phyloP scores from a whole-genome alignment of 2,329 filamentous ascomycete species.

The Acrocalymma vagum region DNA sequence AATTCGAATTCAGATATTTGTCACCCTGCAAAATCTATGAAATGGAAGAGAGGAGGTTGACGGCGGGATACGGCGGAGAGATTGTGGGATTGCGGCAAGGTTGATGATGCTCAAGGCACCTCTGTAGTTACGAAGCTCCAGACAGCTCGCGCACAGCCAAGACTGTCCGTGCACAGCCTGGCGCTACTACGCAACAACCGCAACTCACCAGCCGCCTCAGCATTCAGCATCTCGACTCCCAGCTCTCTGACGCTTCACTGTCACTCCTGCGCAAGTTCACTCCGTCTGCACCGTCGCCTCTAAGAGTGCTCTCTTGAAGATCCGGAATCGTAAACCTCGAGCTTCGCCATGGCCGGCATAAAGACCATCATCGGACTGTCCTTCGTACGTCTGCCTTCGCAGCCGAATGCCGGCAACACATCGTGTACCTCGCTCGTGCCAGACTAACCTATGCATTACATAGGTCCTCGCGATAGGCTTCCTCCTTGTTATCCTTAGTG shows the following conservation, averaged over 20 bases:
- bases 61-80: constrained; percentile 7
- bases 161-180: constrained; percentile 21
- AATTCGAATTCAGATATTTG: neutral
- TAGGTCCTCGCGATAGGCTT: constrained; percentile 96
- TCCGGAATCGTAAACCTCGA: no score
- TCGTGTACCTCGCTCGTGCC: constrained; percentile 2
- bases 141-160: constrained; percentile 30
- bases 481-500: constrained; percentile 97
- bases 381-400: constrained; percentile 70
- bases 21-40: neutral
- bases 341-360: constrained; percentile 76
- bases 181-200: constrained; percentile 24
- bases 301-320: neutral
- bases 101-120: constrained; percentile 35
- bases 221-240: neutral
- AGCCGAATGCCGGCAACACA: constrained; percentile 15
- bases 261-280: constrained; percentile 1
- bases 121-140: constrained; percentile 34
- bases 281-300: neutral
- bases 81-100: constrained; percentile 11
- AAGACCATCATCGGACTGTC: constrained; percentile 99
- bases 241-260: neutral
- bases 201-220: neutral
- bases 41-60: neutral
- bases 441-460: constrained; percentile 7